Conservation (phyloP, 2,329 filamentous ascomycete species). For the Cadophora malorum region DNA sequence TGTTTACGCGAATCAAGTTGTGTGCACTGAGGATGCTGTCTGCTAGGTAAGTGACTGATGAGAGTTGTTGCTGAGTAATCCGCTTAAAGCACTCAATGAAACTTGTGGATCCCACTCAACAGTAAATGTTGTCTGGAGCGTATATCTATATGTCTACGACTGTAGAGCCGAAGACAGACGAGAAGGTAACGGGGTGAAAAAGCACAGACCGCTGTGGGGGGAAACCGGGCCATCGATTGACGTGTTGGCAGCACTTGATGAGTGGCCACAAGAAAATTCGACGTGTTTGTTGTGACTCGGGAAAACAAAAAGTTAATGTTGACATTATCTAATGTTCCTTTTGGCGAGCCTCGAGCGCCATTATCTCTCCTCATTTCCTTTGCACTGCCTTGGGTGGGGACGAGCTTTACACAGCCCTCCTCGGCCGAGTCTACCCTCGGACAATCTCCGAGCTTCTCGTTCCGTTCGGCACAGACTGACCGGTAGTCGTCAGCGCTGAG, state of each 20-base stretch:
- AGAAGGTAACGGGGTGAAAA: not conserved
- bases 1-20: too few species aligned
- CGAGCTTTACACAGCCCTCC: not conserved
- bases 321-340: too few species aligned
- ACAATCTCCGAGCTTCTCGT: not conserved
- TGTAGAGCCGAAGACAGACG: not conserved
- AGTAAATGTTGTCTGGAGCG: constrained; percentile 74
- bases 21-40: too few species aligned
- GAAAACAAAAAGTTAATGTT: too few species aligned
- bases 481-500: not conserved
- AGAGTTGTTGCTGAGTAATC: constrained; percentile 59
- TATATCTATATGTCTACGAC: constrained; percentile 67
- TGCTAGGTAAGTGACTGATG: too few species aligned
- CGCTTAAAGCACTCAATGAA: constrained; percentile 77
- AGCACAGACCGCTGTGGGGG: not conserved
- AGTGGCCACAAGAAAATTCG: too few species aligned
- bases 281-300: too few species aligned
- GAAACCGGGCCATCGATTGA: too few species aligned
- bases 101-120: constrained; percentile 77
- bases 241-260: too few species aligned
- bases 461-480: not conserved
- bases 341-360: not conserved
- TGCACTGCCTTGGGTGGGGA: not conserved
- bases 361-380: not conserved
- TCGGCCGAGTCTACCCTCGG: not conserved